Conservation (phyloP, 495 filamentous ascomycete species). For the Penicillium verhagenii region DNA sequence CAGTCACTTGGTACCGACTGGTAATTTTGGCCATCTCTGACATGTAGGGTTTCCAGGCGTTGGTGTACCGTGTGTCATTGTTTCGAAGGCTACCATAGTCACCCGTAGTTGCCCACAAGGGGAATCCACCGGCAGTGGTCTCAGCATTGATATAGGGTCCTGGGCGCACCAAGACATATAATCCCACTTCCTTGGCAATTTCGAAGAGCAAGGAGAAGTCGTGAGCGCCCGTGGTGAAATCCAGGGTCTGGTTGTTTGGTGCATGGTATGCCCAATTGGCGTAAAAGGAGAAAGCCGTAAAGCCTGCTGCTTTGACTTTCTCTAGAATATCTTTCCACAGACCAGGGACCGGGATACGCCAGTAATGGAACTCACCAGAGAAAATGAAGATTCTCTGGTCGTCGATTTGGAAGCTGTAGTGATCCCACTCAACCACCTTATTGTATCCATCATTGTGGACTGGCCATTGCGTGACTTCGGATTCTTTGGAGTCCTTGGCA, state of each 20-base stretch:
- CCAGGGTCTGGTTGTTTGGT: slow-evolving; percentile 48
- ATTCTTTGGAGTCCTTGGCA: slow-evolving; percentile 21
- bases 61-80: slow-evolving; percentile 56
- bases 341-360: slow-evolving; percentile 57
- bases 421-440: slow-evolving; percentile 54
- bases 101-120: slow-evolving; percentile 62
- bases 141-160: slow-evolving; percentile 51
- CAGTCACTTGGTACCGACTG: slow-evolving; percentile 52
- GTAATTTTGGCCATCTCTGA: slow-evolving; percentile 48
- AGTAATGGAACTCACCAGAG: slow-evolving; percentile 62
- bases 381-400: slow-evolving; percentile 57
- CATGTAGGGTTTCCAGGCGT: slow-evolving; percentile 51
- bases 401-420: slow-evolving; percentile 58
- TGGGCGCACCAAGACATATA: slow-evolving; percentile 40
- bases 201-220: slow-evolving; percentile 53
- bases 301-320: slow-evolving; percentile 63
- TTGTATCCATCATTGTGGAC: slow-evolving; percentile 51
- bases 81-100: slow-evolving; percentile 56
- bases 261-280: slow-evolving; percentile 58
- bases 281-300: slow-evolving; percentile 56
- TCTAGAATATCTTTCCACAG: slow-evolving; percentile 60
- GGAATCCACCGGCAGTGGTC: slow-evolving; percentile 57
- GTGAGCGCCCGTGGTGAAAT: slow-evolving; percentile 56
- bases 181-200: slow-evolving; percentile 50
- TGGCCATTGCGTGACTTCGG: slow-evolving; percentile 39